Evolutionary conservation across 352 stramenopile species (phyloP).

Genomic region (Phytophthora boehmeriae): DNA sequence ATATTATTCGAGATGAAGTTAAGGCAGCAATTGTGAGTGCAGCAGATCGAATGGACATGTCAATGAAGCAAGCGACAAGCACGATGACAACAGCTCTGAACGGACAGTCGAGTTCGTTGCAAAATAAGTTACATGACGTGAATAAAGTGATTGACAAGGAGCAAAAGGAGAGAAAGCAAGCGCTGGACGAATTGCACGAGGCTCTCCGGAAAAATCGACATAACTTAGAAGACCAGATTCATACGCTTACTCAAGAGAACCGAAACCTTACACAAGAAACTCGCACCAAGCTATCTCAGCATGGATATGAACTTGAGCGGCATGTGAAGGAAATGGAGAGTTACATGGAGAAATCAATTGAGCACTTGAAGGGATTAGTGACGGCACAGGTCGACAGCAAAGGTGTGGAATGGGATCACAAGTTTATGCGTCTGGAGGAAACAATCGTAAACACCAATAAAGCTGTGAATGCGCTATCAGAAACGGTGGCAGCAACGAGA

Average conservation of each 20-base stretch:
- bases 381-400: conserved; percentile 12
- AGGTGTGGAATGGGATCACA: conserved; percentile 24
- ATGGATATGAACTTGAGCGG: conserved; percentile 37
- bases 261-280: conserved; percentile 35
- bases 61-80: conserved; percentile 22
- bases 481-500: conserved; percentile 11
- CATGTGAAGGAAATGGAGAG: conserved; percentile 42
- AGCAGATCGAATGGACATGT: conserved; percentile 20
- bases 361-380: conserved; percentile 14
- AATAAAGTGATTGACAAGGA: conserved; percentile 46
- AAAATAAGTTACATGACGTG: conserved; percentile 40
- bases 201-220: conserved; percentile 49
- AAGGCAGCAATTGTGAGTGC: conserved; percentile 12
- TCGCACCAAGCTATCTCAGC: conserved; percentile 35
- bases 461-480: conserved; percentile 14
- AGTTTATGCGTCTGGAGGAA: conserved; percentile 34
- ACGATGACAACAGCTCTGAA: conserved; percentile 29
- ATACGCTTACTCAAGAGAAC: too few species aligned
- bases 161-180: conserved; percentile 52
- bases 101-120: conserved; percentile 22
- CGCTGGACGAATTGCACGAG: conserved; percentile 46
- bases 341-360: conserved; percentile 13
- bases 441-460: conserved; percentile 27
- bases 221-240: conserved; percentile 54
- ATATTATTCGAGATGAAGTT: conserved; percentile 22